Evolutionary conservation across 192 early-diverging fungal species (phyloP).

Genomic region (Geranomyces variabilis): DNA sequence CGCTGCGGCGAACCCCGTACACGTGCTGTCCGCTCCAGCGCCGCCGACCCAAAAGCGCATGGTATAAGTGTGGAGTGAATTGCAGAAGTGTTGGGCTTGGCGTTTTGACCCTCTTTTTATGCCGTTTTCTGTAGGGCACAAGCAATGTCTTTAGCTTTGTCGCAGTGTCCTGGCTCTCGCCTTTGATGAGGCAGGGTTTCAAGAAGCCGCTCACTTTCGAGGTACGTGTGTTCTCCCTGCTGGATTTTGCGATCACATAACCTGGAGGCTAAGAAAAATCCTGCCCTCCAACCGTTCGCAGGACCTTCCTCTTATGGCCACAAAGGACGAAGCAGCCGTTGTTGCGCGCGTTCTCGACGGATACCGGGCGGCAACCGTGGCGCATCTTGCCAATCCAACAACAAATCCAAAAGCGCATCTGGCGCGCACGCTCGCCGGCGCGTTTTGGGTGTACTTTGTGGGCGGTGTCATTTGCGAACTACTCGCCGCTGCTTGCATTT

Average conservation of each 20-base stretch:
- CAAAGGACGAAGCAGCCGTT: not conserved
- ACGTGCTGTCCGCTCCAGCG: no score
- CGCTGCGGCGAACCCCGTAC: no score
- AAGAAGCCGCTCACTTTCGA: no score
- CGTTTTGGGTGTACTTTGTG: not conserved
- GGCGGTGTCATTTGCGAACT: not conserved
- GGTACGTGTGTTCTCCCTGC: no score
- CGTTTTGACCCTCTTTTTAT: no score
- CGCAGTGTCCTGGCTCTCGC: not conserved
- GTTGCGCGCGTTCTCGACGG: conserved; percentile 5
- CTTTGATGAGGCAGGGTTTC: not conserved
- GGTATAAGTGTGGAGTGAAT: no score
- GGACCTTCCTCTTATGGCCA: not conserved
- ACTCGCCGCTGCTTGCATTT: not conserved
- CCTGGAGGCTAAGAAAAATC: no score
- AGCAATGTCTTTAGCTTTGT: not conserved
- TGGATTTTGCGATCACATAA: no score
- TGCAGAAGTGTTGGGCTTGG: no score
- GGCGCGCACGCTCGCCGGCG: not conserved
- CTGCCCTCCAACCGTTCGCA: no score
- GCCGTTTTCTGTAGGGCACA: no score
- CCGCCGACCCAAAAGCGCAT: no score
- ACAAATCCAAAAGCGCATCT: not conserved
- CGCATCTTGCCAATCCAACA: not conserved
- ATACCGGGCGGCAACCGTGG: not conserved